phyloP scores from a whole-genome alignment of 1,284 basidiomycete species.

The Ustilago crameri region DNA sequence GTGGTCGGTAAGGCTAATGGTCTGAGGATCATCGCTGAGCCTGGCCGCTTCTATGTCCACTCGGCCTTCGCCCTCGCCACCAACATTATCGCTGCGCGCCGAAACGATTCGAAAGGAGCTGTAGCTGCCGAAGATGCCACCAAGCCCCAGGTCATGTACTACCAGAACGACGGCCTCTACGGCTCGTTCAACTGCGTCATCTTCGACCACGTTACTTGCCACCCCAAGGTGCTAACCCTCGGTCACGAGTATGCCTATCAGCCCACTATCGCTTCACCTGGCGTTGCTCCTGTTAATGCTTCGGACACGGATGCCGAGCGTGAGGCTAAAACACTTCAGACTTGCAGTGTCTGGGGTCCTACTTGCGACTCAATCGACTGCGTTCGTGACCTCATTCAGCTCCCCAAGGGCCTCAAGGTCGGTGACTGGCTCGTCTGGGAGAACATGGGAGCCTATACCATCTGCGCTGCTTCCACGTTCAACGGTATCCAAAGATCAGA shows the following conservation, averaged over 20 bases:
- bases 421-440: conserved; percentile 93
- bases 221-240: conserved; percentile 80
- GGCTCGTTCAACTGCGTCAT: conserved; percentile 97
- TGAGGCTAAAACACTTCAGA: conserved; percentile 69
- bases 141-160: conserved; percentile 66
- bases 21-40: conserved; percentile 92
- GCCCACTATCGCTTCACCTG: conserved; percentile 61
- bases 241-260: conserved; percentile 65
- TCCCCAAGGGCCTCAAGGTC: conserved; percentile 61
- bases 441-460: conserved; percentile 92
- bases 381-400: conserved; percentile 56
- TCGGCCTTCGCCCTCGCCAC: conserved; percentile 90
- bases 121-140: conserved; percentile 9
- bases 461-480: conserved; percentile 88
- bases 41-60: conserved; percentile 94
- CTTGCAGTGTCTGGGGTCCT: conserved; percentile 73
- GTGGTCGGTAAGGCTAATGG: conserved; percentile 71
- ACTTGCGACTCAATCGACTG: conserved; percentile 92
- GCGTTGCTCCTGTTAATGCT: conserved; percentile 22
- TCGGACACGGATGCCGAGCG: conserved; percentile 10
- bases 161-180: conserved; percentile 73
- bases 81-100: conserved; percentile 86
- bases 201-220: conserved; percentile 89
- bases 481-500: conserved; percentile 74
- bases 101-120: conserved; percentile 39